Evolutionary conservation across 2,329 filamentous ascomycete species (phyloP), one percentile per base, ranked within the genome.

Genomic region (Emericellopsis atlantica): DNA sequence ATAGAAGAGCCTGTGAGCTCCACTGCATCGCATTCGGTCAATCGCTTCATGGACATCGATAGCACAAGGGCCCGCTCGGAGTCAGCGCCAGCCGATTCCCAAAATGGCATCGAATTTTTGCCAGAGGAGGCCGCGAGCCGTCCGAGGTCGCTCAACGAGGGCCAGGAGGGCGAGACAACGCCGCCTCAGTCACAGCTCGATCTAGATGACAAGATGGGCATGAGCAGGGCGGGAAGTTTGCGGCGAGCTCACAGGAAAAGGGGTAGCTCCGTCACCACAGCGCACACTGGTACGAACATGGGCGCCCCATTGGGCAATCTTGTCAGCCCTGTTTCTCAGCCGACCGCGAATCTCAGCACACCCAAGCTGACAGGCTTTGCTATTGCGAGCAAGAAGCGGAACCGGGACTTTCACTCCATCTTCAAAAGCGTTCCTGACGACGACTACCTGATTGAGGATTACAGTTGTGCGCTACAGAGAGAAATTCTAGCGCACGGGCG

Each of bases 361-460:
- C 83, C 85, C 36, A 88, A 89, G 47, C 70, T 94, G 47, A 95
- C 90, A 5, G 92, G 92, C 0, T 98, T 98, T 57, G 90, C 92
- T 39, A 88, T 96, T 48, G 92, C 92, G 38, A 93, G 85, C 57
- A 94, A 93, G 59, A 95, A 92, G 65, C 79, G 93, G 43, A 98
- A 98, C 61, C 79, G 87, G 38, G 92, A 96, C 55, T 98, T 96
- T 53, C 92, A 98, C 59, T 76, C 75, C 44, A 66, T 95, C 3
- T 98, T 98, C 69, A 84, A 92, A 61, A 96, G 89, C 56, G 92
- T 98, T 1, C 92, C 93, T 1, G 90, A 96, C 49, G 92, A 98
- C 53, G 92, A 98, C 59, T 95, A 95, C 55, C 72, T 98, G 22
- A 96, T 98, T 48, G 92, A 98, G 56, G 92, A 98, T 59, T 98